These are phyloP conservation scores for Exophiala lecanii-corni DNA, from an alignment of 2,329 filamentous ascomycete species.

Conservation along the genomic window DNA sequence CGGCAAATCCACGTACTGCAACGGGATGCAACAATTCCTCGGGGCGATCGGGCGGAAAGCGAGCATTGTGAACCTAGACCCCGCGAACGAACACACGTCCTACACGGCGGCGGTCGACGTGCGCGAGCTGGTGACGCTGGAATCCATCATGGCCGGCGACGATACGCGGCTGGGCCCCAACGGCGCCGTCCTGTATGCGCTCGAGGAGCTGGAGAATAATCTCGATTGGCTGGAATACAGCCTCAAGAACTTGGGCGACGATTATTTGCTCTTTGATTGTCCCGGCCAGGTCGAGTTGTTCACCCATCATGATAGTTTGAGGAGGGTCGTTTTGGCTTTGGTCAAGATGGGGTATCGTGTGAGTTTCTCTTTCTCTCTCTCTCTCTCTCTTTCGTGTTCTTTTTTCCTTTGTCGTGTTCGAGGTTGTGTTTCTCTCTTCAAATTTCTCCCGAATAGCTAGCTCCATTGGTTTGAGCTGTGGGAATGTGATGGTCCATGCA, in stretches of 20 bases:
- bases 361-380: conserved; percentile 36
- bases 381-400: background rate
- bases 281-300: conserved; percentile 96
- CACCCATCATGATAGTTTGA: conserved; percentile 85
- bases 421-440: too few species aligned
- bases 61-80: conserved; percentile 93
- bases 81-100: conserved; percentile 86
- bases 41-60: conserved; percentile 90
- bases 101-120: conserved; percentile 91
- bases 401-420: too few species aligned
- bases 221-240: conserved; percentile 85
- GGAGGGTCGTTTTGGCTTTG: conserved; percentile 85
- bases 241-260: conserved; percentile 73
- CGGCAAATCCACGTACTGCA: conserved; percentile 96
- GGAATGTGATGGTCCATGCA: too few species aligned
- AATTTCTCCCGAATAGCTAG: too few species aligned
- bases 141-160: conserved; percentile 92
- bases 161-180: conserved; percentile 71
- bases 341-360: conserved; percentile 92
- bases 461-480: too few species aligned
- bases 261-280: conserved; percentile 93
- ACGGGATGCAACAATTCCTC: conserved; percentile 99
- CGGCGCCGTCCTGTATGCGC: conserved; percentile 83
- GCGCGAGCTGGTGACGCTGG: conserved; percentile 78
- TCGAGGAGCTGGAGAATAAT: conserved; percentile 93